Percentiles rank a stretch among this genome's conserved stretches.
Evolutionary conservation across 1,139 yeast species (phyloP).

Genomic region (Kluyveromyces marxianus): DNA sequence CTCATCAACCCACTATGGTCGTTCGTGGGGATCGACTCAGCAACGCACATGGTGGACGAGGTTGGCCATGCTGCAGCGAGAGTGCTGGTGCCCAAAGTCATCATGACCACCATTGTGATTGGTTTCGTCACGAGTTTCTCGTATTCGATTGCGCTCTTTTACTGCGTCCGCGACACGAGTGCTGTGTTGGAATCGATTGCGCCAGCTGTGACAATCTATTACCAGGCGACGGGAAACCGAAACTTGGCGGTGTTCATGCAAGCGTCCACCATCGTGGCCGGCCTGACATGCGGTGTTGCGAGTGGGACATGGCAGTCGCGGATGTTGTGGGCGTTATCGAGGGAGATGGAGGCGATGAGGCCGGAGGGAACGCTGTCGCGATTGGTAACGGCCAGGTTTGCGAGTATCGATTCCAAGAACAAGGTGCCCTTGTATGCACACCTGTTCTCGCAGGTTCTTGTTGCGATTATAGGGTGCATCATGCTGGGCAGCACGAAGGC

Average conservation of each 20-base stretch:
- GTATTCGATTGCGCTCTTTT: slow-evolving; percentile 50
- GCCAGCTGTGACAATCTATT: slow-evolving; percentile 53
- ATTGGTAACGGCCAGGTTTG: slow-evolving; percentile 26
- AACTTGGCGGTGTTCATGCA: slow-evolving; percentile 46
- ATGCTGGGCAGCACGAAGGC: slow-evolving; percentile 33
- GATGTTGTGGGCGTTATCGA: slow-evolving; percentile 47
- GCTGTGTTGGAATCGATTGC: slow-evolving; percentile 38
- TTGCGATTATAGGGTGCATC: slow-evolving; percentile 32
- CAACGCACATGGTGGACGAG: slow-evolving; percentile 58
- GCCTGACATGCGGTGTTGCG: slow-evolving; percentile 40
- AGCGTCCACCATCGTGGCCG: slow-evolving; percentile 37
- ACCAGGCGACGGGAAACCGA: slow-evolving; percentile 48
- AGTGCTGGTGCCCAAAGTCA: slow-evolving; percentile 47
- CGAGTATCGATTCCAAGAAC: slow-evolving; percentile 23
- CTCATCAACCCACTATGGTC: slow-evolving; percentile 54
- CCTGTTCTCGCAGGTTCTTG: slow-evolving; percentile 28
- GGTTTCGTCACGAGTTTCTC: slow-evolving; percentile 41
- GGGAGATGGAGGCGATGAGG: slow-evolving; percentile 28
- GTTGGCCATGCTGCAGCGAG: slow-evolving; percentile 37
- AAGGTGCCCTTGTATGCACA: slow-evolving; percentile 32
- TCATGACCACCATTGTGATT: slow-evolving; percentile 48
- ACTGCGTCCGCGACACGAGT: slow-evolving; percentile 45
- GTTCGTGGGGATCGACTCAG: slow-evolving; percentile 54
- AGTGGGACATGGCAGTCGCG: slow-evolving; percentile 50
- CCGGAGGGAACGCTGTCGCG: slow-evolving; percentile 4